Percentiles rank a stretch among this genome's conserved stretches.
These are phyloP conservation scores for Ocimum tenuiflorum DNA, from an alignment of 257 asterid genomes.

Conservation along the genomic window DNA sequence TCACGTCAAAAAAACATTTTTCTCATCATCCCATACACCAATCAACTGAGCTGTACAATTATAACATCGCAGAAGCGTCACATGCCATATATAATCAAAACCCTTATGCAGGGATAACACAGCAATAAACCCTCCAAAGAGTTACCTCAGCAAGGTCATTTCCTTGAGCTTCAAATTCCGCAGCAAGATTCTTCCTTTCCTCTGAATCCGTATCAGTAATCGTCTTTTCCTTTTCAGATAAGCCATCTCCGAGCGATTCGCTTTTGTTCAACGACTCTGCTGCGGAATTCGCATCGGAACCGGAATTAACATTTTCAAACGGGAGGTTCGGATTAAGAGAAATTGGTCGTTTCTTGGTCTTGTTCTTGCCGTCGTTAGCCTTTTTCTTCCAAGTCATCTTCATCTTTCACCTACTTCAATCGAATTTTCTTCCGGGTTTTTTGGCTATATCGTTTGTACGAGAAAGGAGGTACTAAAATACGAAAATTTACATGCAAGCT, in stretches of 20 bases:
- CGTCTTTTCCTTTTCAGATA: not conserved
- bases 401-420: constrained; percentile 30
- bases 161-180: constrained; percentile 55
- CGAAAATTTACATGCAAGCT: too few relatives aligned
- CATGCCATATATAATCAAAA: too few relatives aligned
- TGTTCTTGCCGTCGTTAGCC: constrained; percentile 33
- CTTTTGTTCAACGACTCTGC: constrained; percentile 13
- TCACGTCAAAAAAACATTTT: not conserved
- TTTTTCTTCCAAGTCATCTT: constrained; percentile 84
- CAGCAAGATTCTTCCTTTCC: constrained; percentile 33
- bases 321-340: constrained; percentile 52
- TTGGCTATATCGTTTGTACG: not conserved
- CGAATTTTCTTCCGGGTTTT: not conserved
- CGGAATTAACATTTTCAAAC: constrained; percentile 36
- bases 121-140: not conserved
- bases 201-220: constrained; percentile 28
- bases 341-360: constrained; percentile 41
- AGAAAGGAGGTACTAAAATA: not conserved
- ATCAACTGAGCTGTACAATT: too few relatives aligned
- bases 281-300: constrained; percentile 4
- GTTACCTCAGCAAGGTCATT: constrained; percentile 77
- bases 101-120: not conserved
- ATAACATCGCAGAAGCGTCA: too few relatives aligned
- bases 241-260: constrained; percentile 6
- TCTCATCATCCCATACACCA: too few relatives aligned